Percentiles rank a stretch among this genome's conserved stretches.
Evolutionary conservation across 371 early-diverging fungal species (phyloP).

Genomic region (Synchytrium microbalum): DNA sequence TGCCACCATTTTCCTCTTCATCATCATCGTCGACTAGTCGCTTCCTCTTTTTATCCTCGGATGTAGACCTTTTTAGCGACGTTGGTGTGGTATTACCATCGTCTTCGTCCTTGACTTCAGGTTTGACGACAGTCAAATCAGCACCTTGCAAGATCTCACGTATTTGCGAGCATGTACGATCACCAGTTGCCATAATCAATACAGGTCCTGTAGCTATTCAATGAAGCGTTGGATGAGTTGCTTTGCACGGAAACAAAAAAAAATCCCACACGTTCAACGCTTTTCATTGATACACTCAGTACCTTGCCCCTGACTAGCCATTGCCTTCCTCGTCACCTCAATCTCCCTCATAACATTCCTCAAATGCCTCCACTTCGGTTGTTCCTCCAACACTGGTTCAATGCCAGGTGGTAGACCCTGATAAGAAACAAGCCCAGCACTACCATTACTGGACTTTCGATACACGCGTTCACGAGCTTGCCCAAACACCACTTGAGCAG

Average conservation of each 20-base stretch:
- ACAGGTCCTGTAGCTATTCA: slow-evolving; percentile 32
- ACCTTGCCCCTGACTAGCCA: slow-evolving; percentile 23
- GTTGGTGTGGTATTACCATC: slow-evolving; percentile 9
- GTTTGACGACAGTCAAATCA: slow-evolving; percentile 17
- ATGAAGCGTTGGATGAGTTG: background rate
- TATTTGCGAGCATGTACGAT: slow-evolving; percentile 60
- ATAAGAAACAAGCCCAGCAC: background rate
- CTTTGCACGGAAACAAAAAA: slow-evolving; percentile 1
- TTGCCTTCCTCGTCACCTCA: slow-evolving; percentile 29
- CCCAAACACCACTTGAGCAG: slow-evolving; percentile 67
- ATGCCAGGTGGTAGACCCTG: slow-evolving; percentile 51
- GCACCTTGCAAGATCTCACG: slow-evolving; percentile 23
- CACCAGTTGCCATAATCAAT: slow-evolving; percentile 64
- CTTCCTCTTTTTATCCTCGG: slow-evolving; percentile 54
- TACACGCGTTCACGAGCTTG: slow-evolving; percentile 58
- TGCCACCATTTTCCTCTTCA: slow-evolving; percentile 40
- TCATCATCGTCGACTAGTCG: slow-evolving; percentile 18
- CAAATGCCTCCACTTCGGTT: slow-evolving; percentile 85
- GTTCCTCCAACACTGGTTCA: slow-evolving; percentile 72
- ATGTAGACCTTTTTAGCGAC: background rate
- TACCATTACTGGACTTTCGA: slow-evolving; percentile 15
- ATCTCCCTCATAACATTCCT: slow-evolving; percentile 67
- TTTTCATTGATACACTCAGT: background rate
- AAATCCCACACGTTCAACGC: background rate
- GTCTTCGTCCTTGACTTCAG: slow-evolving; percentile 34